phyloP scores from a whole-genome alignment of 768 basidiomycete species.

The Clavulina sp. region DNA sequence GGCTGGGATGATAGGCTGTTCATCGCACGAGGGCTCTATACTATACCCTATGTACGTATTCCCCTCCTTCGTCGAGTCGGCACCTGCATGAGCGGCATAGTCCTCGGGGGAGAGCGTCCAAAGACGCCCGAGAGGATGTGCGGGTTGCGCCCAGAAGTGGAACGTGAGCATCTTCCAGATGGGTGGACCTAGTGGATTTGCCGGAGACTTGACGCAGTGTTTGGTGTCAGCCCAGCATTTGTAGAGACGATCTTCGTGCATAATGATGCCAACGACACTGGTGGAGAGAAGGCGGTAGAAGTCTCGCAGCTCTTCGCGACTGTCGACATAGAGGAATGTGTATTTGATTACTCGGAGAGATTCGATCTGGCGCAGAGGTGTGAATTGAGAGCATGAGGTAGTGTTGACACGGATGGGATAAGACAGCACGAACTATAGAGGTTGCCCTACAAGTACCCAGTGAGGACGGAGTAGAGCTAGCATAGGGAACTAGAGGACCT shows the following conservation, averaged over 20 bases:
- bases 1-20: background rate
- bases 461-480: no score
- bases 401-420: no score
- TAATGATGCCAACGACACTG: background rate
- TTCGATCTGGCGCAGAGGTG: no score
- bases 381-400: no score
- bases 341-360: no score
- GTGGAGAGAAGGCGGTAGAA: conserved; percentile 1
- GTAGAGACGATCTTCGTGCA: background rate
- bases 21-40: background rate
- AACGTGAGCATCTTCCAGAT: conserved; percentile 3
- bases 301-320: no score
- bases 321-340: no score
- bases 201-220: background rate
- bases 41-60: conserved; percentile 7
- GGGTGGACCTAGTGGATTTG: background rate
- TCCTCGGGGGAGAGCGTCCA: conserved; percentile 5
- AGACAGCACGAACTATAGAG: no score
- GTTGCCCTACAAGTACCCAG: no score
- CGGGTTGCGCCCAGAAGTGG: background rate
- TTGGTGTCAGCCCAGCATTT: background rate
- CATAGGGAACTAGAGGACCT: no score
- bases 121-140: background rate
- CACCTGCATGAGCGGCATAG: no score
- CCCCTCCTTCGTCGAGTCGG: background rate